Evolutionary conservation across 371 early-diverging fungal genomes (phyloP).

Genomic region (Lichtheimia ramosa): DNA sequence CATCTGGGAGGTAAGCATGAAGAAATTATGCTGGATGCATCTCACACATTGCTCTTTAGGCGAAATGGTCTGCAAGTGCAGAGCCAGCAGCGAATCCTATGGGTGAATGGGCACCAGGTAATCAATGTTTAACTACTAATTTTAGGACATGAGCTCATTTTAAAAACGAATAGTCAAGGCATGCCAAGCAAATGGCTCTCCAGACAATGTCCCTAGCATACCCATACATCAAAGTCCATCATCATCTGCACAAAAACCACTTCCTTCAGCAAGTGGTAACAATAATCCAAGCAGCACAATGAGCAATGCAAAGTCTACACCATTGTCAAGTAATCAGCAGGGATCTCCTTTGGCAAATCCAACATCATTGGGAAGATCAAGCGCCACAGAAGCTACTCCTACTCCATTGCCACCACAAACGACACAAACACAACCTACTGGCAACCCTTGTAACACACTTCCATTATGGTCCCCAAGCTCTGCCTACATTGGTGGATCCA

Average conservation of each 20-base stretch:
- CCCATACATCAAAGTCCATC: no score
- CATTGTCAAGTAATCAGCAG: no score
- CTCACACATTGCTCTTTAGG: constrained; percentile 15
- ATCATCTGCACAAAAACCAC: no score
- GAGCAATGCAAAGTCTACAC: constrained; percentile 14
- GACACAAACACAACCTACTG: constrained; percentile 44
- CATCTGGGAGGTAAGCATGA: constrained; percentile 37
- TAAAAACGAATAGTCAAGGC: no score
- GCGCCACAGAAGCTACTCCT: constrained; percentile 14
- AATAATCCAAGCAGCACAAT: no score
- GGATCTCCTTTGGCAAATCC: neutral
- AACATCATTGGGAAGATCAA: neutral
- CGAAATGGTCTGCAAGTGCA: constrained; percentile 36
- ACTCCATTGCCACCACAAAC: constrained; percentile 23
- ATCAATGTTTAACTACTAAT: neutral
- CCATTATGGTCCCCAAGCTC: constrained; percentile 22
- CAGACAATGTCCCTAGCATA: no score
- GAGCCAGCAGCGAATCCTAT: constrained; percentile 22
- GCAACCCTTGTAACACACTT: constrained; percentile 35
- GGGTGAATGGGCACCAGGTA: constrained; percentile 37
- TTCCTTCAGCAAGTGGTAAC: no score
- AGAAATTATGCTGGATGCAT: no score
- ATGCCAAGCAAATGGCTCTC: no score
- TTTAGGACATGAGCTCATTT: no score
- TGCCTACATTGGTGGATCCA: constrained; percentile 20